phyloP scores from a whole-genome alignment of 208 protist species.

The Trypanosoma boissoni region DNA sequence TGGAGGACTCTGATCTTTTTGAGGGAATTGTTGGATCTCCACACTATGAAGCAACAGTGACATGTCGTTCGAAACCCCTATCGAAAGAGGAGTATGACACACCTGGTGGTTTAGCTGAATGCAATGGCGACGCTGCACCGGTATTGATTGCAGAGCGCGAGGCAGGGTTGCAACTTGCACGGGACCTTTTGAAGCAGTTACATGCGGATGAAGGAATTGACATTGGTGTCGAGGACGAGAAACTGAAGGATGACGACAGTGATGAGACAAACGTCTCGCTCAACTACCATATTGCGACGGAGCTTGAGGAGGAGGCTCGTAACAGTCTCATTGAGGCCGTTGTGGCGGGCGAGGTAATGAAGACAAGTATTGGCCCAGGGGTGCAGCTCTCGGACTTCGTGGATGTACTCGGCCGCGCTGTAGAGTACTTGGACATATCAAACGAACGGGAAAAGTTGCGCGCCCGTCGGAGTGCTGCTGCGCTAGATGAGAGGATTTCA shows the following conservation, averaged over 20 bases:
- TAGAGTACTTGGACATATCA: slow-evolving; percentile 79
- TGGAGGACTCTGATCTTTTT: slow-evolving; percentile 52
- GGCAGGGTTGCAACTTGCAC: slow-evolving; percentile 45
- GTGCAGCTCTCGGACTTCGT: slow-evolving; percentile 20
- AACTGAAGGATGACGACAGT: slow-evolving; percentile 41
- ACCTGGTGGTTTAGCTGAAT: not conserved
- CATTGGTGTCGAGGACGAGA: slow-evolving; percentile 16
- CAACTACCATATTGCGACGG: slow-evolving; percentile 64
- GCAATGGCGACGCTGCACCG: not conserved
- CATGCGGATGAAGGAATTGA: slow-evolving; percentile 25
- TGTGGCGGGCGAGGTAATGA: slow-evolving; percentile 29
- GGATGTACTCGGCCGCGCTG: slow-evolving; percentile 32
- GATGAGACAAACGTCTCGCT: slow-evolving; percentile 65
- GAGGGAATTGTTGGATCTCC: slow-evolving; percentile 30
- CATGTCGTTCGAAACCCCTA: slow-evolving; percentile 8
- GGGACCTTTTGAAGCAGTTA: slow-evolving; percentile 37
- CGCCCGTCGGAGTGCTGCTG: slow-evolving; percentile 35
- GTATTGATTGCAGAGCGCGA: slow-evolving; percentile 33
- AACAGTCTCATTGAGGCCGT: slow-evolving; percentile 60
- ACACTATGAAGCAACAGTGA: slow-evolving; percentile 28
- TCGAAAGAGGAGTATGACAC: slow-evolving; percentile 15
- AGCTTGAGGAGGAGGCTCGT: slow-evolving; percentile 60
- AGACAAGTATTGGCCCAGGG: not conserved
- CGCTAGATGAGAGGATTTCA: slow-evolving; percentile 12
- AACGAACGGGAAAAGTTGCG: slow-evolving; percentile 75